Evolutionary conservation across 345 rosid species (phyloP).

Genomic region (Chamaenerion angustifolium): DNA sequence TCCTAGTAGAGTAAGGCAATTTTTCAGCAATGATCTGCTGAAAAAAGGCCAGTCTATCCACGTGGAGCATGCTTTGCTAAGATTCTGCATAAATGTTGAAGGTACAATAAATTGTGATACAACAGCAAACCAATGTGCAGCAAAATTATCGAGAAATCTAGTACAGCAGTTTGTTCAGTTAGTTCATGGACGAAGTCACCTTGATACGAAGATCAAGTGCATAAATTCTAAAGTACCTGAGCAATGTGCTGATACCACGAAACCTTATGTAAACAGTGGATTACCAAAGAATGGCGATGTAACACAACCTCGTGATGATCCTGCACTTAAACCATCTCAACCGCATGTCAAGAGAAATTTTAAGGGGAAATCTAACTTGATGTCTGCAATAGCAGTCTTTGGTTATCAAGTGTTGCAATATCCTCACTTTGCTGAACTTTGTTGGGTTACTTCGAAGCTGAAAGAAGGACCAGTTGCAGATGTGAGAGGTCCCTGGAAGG

Average conservation of each 20-base stretch:
- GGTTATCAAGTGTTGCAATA: conserved; percentile 77
- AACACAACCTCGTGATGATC: conserved; percentile 21
- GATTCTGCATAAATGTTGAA: conserved; percentile 45
- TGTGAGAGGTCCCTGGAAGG: conserved; percentile 72
- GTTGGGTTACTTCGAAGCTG: conserved; percentile 92
- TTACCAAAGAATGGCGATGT: conserved; percentile 16
- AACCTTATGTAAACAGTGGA: conserved; percentile 11
- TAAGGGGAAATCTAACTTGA: conserved; percentile 63
- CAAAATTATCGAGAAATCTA: conserved; percentile 49
- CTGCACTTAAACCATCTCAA: conserved; percentile 22
- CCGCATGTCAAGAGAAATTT: conserved; percentile 30
- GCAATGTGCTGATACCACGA: conserved; percentile 12
- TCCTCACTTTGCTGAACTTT: conserved; percentile 97
- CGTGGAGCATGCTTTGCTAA: conserved; percentile 38
- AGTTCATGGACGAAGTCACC: conserved; percentile 49
- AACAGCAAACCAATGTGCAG: conserved; percentile 48
- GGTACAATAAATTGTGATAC: conserved; percentile 36
- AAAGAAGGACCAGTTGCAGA: conserved; percentile 85
- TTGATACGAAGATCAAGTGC: conserved; percentile 10
- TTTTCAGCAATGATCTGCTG: conserved; percentile 47
- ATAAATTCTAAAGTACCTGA: conserved; percentile 16
- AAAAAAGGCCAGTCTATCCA: conserved; percentile 23
- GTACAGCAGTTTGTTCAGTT: conserved; percentile 52
- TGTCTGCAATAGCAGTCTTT: conserved; percentile 57
- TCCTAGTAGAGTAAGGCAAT: conserved; percentile 49